Evolutionary conservation across 441 rosid genomes (phyloP).

Genomic region (Euphorbia celastroides): DNA sequence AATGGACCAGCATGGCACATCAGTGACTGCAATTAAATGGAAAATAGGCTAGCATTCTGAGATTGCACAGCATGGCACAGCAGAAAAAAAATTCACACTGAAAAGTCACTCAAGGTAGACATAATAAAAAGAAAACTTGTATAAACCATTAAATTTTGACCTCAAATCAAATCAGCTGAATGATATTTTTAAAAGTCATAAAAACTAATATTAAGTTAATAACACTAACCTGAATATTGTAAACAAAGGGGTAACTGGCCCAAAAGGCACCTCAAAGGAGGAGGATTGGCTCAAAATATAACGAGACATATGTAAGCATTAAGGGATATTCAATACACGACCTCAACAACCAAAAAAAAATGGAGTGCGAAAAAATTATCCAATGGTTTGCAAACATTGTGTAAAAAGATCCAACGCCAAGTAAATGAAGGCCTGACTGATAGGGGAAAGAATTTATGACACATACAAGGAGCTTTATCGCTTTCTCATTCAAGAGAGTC

Average conservation of each 20-base stretch:
- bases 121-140: background rate
- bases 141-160: background rate
- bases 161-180: too few species aligned
- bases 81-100: background rate
- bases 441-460: background rate
- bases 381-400: background rate
- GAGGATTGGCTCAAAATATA: background rate
- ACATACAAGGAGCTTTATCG: background rate
- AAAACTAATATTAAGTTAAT: too few species aligned
- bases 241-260: background rate
- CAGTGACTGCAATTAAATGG: background rate
- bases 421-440: background rate
- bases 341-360: background rate
- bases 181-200: too few species aligned
- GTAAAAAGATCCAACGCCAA: background rate
- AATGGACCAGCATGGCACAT: background rate
- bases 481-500: background rate
- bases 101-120: background rate
- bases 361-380: background rate
- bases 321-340: too few species aligned
- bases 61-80: background rate
- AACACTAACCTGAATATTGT: too few species aligned
- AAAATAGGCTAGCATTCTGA: constrained; percentile 6
- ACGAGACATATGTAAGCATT: too few species aligned
- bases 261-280: background rate